Evolutionary conservation across 2,329 filamentous ascomycete species (phyloP), one percentile per base, ranked within the genome.

Genomic region (Penicillium griseofulvum): DNA sequence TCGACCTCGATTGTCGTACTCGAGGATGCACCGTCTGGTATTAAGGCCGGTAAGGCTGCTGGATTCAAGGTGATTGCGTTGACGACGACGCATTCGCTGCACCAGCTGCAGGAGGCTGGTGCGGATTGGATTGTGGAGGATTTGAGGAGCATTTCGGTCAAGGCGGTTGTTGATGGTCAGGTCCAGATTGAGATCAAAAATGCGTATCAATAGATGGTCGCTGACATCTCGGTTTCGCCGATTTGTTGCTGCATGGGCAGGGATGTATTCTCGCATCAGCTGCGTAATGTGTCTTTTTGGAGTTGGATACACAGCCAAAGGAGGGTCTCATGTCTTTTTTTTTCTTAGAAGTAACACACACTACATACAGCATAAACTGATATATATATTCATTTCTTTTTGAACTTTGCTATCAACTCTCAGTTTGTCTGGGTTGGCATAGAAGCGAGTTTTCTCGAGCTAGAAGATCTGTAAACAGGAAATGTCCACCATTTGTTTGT

Each of bases 81-180:
- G 51, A 84, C 89, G 52, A 96, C 91, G 51, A 95, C 90, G 68
- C 92, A 96, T 76, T 85, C 83, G 26, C 78, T 87, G 43, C 84
- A 86, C 64, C 84, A 92, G 76, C 81, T 96, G 47, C 76, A 81
- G 57, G 83, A 82, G 44, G 90, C 91, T 5, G 87, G 84, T n/a
- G 90, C 92, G 42, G 91, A 96, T 77, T 96, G 89, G 87, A 85
- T 96, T 49, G 87, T 96, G 54, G 80, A 81, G 72, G 90, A 97
- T 74, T 79, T 96, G 76, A 79, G 81, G 54, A 91, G 88, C 61
- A 84, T 96, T 59, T 83, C 75, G 64, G 76, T 95, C 52, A 76
- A 77, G 65, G 78, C 81, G 49, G 76, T 75, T 61, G 77, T 80
- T 57, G 81, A 78, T 48, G 85, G 84, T n/a, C 76, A 75, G 60